Evolutionary conservation across 2,329 filamentous ascomycete genomes (phyloP).

Genomic region (Periconia digitata): DNA sequence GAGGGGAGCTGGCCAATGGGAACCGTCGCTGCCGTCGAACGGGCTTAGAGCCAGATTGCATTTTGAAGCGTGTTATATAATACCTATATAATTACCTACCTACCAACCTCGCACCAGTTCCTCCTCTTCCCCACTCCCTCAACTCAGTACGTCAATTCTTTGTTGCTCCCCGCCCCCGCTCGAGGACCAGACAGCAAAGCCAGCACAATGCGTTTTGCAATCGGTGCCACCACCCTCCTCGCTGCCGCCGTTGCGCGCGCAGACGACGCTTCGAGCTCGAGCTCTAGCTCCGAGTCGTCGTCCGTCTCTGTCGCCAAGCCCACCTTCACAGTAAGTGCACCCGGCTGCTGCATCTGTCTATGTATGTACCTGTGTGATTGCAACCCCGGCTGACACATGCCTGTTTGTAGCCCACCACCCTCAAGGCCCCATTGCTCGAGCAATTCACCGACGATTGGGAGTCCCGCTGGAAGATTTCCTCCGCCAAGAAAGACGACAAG

Average conservation of each 20-base stretch:
- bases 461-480: constrained; percentile 86
- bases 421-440: constrained; percentile 95
- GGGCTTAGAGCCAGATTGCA: constrained; percentile 11
- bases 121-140: constrained; percentile 13
- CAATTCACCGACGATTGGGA: constrained; percentile 99
- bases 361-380: background rate
- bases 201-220: constrained; percentile 61
- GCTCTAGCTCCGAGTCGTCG: constrained; percentile 50
- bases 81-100: constrained; percentile 8
- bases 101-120: constrained; percentile 12
- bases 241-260: constrained; percentile 73
- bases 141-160: constrained; percentile 14
- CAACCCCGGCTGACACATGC: background rate
- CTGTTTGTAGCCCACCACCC: constrained; percentile 69
- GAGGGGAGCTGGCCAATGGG: constrained; percentile 4
- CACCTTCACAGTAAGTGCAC: constrained; percentile 77
- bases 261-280: constrained; percentile 58
- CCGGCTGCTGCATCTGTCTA: background rate
- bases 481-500: constrained; percentile 90
- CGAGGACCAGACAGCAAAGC: constrained; percentile 32
- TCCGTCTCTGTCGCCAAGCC: constrained; percentile 68
- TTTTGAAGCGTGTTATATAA: constrained; percentile 10
- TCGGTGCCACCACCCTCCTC: constrained; percentile 69
- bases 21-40: background rate
- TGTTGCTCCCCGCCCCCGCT: constrained; percentile 20